Evolutionary conservation across 345 rosid genomes (phyloP), one percentile per base, ranked within the genome.

Genomic region (Pugionium cornutum): DNA sequence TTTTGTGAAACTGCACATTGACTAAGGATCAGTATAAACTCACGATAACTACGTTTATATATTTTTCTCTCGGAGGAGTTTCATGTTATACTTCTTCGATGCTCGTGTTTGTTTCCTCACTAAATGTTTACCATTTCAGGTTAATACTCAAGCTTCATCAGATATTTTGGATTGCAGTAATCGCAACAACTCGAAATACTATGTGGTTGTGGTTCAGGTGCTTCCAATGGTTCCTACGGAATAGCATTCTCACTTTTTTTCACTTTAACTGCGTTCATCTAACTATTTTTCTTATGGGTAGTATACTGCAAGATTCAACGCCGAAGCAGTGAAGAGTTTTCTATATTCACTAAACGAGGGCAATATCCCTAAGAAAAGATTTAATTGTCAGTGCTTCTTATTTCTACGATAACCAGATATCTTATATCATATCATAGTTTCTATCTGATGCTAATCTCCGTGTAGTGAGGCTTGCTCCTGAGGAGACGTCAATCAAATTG

Each of bases 391-490:
- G 97, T 79, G 68, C 6, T 77, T 58, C 30, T 66, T 55, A 9
- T n/a, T n/a, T n/a, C 3, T 2, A 34, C 5, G 36, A 34, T 34
- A 2, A 5, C 36, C 5, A 34, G 36, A 34, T 34, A 34, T 2
- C 36, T 34, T 2, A 2, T 34, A 34, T 2, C 36, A 34, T 34
- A 34, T 34, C 36, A 5, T 2, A 34, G 36, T 34, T 34, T 34
- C 36, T 27, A 6, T 49, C 41, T 57, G 6, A 11, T 34, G 9
- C 27, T 43, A 46, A 54, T 67, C 30, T 48, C 58, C 51, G 6
- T 90, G 77, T 82, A 90, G 96, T 90, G 87, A 90, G 99, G 81
- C 96, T 86, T 77, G 87, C 95, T 62, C 87, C 97, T 4, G 96
- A 88, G 83, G 97, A 90, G 78, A 82, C 76, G 6, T 85, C 96